phyloP scores from a whole-genome alignment of 352 stramenopile genomes.

The Blastocystis sp. region DNA sequence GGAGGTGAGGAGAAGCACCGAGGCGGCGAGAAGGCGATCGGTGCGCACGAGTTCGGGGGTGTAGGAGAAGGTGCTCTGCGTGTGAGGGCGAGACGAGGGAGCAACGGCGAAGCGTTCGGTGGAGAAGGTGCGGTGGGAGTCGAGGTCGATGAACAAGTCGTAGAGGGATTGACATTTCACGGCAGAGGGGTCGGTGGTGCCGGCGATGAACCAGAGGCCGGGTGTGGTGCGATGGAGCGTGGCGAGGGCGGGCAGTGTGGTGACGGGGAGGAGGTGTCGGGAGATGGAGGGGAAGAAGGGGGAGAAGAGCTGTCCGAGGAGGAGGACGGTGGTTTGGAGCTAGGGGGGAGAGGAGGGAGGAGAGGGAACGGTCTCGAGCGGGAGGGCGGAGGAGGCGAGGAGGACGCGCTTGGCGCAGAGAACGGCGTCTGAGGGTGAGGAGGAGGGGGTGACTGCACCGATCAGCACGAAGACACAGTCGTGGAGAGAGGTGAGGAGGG shows the following conservation, averaged over 20 bases:
- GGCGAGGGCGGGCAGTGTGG: neutral
- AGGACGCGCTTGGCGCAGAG: neutral
- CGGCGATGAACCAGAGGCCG: neutral
- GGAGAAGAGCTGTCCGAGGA: conserved; percentile 4
- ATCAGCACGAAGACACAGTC: conserved; percentile 7
- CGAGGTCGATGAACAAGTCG: conserved; percentile 17
- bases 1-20: neutral
- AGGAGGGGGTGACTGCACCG: neutral
- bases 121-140: neutral
- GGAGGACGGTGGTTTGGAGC: conserved; percentile 29
- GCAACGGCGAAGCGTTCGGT: neutral
- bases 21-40: neutral
- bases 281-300: conserved; percentile 46
- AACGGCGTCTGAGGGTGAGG: conserved; percentile 2
- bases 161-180: neutral
- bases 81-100: neutral
- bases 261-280: conserved; percentile 4
- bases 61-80: neutral
- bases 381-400: neutral
- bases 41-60: neutral
- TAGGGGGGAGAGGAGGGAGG: neutral
- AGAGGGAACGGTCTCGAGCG: conserved; percentile 1
- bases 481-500: neutral
- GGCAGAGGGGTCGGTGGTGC: neutral
- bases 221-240: neutral